Conservation (phyloP, 805 yeast genomes). For the Pichia exigua region DNA sequence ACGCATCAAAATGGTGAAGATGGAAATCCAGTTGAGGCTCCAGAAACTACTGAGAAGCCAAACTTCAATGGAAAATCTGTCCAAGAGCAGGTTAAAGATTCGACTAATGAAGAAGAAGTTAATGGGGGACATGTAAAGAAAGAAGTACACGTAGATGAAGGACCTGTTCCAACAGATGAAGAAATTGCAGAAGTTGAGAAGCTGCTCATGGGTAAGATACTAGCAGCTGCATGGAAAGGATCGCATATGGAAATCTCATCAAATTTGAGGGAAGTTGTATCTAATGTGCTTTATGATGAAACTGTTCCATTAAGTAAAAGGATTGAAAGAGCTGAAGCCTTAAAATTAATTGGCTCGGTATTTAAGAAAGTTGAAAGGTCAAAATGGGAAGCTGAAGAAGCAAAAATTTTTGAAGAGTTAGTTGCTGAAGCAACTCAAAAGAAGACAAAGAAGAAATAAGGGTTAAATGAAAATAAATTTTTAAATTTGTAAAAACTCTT, state of each 20-base stretch:
- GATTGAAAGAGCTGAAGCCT: constrained; percentile 69
- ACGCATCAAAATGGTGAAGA: background rate
- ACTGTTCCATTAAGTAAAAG: constrained; percentile 52
- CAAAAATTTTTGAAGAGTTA: constrained; percentile 81
- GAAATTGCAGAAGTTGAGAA: constrained; percentile 71
- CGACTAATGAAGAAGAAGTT: background rate
- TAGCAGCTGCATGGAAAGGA: constrained; percentile 94
- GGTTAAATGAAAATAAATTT: background rate
- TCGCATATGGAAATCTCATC: constrained; percentile 80
- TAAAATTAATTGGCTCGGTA: constrained; percentile 61
- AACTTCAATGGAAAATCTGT: background rate
- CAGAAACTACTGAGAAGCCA: background rate
- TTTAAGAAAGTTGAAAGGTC: constrained; percentile 65
- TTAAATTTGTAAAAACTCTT: background rate
- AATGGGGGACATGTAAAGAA: constrained; percentile 17
- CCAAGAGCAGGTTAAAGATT: background rate
- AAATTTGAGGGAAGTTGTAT: constrained; percentile 76
- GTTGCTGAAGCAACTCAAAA: constrained; percentile 76
- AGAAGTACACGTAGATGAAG: constrained; percentile 18
- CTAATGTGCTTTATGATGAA: constrained; percentile 65
- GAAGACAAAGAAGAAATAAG: constrained; percentile 41
- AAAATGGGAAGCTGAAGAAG: constrained; percentile 88
- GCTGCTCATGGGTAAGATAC: constrained; percentile 74
- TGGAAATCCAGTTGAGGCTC: background rate
- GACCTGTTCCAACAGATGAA: constrained; percentile 41